A percentile compares a stretch with the other conserved stretches of the same genome.
phyloP scores from a whole-genome alignment of 768 basidiomycete genomes.

The Amanita pseudoporphyria region DNA sequence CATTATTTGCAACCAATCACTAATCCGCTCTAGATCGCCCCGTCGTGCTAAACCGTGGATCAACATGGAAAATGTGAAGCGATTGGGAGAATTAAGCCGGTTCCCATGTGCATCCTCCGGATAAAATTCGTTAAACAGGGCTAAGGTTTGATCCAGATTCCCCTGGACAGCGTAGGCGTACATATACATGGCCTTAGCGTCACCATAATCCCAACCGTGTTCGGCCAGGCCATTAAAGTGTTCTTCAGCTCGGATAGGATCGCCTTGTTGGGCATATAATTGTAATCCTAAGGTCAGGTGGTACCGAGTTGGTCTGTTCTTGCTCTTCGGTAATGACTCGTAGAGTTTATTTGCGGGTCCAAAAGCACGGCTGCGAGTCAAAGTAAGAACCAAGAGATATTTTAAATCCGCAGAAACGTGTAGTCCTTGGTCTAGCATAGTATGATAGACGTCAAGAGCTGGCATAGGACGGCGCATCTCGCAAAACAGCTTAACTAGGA shows the following conservation, averaged over 20 bases:
- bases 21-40: slow-evolving; percentile 38
- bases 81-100: slow-evolving; percentile 27
- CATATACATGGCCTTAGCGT: slow-evolving; percentile 38
- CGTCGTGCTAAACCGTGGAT: slow-evolving; percentile 40
- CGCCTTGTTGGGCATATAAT: slow-evolving; percentile 43
- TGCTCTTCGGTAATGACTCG: slow-evolving; percentile 16
- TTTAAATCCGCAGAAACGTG: slow-evolving; percentile 19
- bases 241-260: slow-evolving; percentile 31
- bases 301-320: slow-evolving; percentile 11
- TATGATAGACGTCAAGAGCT: slow-evolving; percentile 12
- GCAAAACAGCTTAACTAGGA: slow-evolving; percentile 34
- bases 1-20: slow-evolving; percentile 44
- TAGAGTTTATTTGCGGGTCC: slow-evolving; percentile 36
- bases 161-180: slow-evolving; percentile 44
- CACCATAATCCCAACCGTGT: slow-evolving; percentile 15
- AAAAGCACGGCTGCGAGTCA: slow-evolving; percentile 30
- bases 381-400: slow-evolving; percentile 29
- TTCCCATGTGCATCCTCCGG: slow-evolving; percentile 23
- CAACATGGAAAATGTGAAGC: slow-evolving; percentile 46
- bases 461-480: slow-evolving; percentile 13
- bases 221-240: slow-evolving; percentile 29
- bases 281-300: slow-evolving; percentile 38
- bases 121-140: slow-evolving; percentile 49
- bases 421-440: slow-evolving; percentile 29
- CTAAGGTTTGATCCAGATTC: slow-evolving; percentile 27